phyloP scores from a whole-genome alignment of 2,329 filamentous ascomycete genomes.

The Aspergillus tamarii region DNA sequence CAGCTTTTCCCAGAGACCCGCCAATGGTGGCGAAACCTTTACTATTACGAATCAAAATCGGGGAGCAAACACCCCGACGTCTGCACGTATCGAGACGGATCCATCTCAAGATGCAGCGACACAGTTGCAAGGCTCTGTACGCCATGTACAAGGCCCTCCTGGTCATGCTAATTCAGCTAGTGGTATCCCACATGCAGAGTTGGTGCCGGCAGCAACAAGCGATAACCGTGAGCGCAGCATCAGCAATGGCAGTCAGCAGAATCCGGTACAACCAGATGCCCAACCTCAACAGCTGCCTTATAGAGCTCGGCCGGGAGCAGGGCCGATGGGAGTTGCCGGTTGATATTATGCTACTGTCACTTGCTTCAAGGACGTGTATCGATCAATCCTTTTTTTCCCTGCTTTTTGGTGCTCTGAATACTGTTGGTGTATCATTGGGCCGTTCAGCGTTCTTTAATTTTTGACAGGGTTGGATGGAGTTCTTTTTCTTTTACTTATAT shows the following conservation, averaged over 20 bases:
- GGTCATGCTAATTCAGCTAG: constrained; percentile 37
- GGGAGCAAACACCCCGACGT: constrained; percentile 50
- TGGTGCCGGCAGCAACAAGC: constrained; percentile 28
- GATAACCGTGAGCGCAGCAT: constrained; percentile 40
- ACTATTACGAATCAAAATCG: constrained; percentile 46
- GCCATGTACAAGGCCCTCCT: constrained; percentile 64
- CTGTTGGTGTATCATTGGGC: constrained; percentile 25
- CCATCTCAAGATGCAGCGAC: constrained; percentile 70
- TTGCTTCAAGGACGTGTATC: constrained; percentile 17
- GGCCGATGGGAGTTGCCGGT: constrained; percentile 45
- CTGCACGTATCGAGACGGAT: constrained; percentile 80
- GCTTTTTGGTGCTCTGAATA: constrained; percentile 18
- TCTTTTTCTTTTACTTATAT: constrained; percentile 22
- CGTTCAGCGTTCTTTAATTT: constrained; percentile 33
- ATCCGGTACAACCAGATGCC: constrained; percentile 29
- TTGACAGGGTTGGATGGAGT: constrained; percentile 35
- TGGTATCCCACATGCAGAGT: constrained; percentile 30
- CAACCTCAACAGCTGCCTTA: constrained; percentile 41
- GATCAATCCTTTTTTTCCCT: constrained; percentile 11
- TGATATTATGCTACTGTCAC: constrained; percentile 24
- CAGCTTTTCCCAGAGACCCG: constrained; percentile 60
- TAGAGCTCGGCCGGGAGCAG: constrained; percentile 39
- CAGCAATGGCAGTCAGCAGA: constrained; percentile 38
- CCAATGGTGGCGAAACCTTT: constrained; percentile 57
- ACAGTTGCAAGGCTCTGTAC: constrained; percentile 82